phyloP scores from a whole-genome alignment of 2,329 filamentous ascomycete genomes.

The Albophoma yamanashiensis region DNA sequence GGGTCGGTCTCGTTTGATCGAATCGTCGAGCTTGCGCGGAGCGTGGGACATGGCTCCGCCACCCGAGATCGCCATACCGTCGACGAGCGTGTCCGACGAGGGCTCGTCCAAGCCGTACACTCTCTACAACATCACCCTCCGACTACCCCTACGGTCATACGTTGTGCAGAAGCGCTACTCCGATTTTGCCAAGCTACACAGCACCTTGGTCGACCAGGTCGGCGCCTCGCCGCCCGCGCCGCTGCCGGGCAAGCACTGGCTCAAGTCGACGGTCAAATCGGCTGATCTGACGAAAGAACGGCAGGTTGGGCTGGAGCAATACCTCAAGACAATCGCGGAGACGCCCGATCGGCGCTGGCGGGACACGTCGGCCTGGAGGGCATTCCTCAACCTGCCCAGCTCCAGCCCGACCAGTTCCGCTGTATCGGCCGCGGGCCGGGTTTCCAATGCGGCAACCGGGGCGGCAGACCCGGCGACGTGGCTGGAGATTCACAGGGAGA shows the following conservation, averaged over 20 bases:
- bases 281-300: conserved; percentile 60
- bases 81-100: conserved; percentile 47
- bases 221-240: conserved; percentile 54
- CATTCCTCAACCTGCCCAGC: conserved; percentile 60
- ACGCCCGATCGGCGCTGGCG: conserved; percentile 68
- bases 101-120: conserved; percentile 55
- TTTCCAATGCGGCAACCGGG: conserved; percentile 25
- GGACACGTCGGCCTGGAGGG: conserved; percentile 59
- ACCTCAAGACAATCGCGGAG: conserved; percentile 62
- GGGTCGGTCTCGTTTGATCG: not conserved
- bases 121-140: conserved; percentile 67
- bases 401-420: conserved; percentile 35
- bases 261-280: conserved; percentile 60
- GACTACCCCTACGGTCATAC: conserved; percentile 65
- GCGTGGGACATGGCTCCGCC: conserved; percentile 46
- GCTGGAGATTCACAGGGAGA: conserved; percentile 64
- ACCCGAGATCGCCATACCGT: conserved; percentile 56
- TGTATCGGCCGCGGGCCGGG: conserved; percentile 33
- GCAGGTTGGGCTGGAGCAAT: conserved; percentile 57
- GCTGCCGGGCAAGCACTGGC: conserved; percentile 66
- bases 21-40: not conserved
- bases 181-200: conserved; percentile 62
- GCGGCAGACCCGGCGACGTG: conserved; percentile 56
- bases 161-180: conserved; percentile 75
- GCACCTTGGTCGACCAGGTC: conserved; percentile 46